phyloP scores from a whole-genome alignment of 2,329 filamentous ascomycete genomes.

The Leptographium radiaticola region DNA sequence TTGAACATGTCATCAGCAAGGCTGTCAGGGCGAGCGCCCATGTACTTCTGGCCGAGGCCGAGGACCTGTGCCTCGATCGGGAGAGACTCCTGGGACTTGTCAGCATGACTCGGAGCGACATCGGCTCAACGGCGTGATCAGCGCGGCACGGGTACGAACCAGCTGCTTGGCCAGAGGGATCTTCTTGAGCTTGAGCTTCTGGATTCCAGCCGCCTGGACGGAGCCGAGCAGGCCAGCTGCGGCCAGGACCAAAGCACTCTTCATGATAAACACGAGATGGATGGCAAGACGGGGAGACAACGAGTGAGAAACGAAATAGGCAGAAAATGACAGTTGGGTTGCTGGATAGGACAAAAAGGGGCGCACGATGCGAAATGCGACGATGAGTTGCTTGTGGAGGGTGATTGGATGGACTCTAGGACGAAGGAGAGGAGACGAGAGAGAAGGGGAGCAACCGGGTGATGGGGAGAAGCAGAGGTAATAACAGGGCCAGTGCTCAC shows the following conservation, averaged over 20 bases:
- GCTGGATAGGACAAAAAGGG: constrained; percentile 1
- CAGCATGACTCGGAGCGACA: not conserved
- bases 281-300: not conserved
- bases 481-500: not conserved
- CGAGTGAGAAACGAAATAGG: not conserved
- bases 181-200: constrained; percentile 98
- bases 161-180: constrained; percentile 84
- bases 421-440: constrained; percentile 1
- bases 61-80: constrained; percentile 72
- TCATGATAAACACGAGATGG: constrained; percentile 47
- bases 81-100: constrained; percentile 46
- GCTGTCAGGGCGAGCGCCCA: constrained; percentile 61
- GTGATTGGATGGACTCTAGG: not conserved
- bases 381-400: not conserved
- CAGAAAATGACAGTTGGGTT: not conserved
- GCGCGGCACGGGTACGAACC: constrained; percentile 37
- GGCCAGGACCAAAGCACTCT: constrained; percentile 63
- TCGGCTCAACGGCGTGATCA: not conserved
- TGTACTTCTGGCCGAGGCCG: constrained; percentile 89
- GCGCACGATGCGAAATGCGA: constrained; percentile 2
- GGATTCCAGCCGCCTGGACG: constrained; percentile 62
- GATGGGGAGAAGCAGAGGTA: not conserved
- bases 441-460: not conserved
- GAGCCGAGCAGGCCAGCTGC: constrained; percentile 68
- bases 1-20: constrained; percentile 71